Evolutionary conservation across 352 stramenopile species (phyloP), one percentile per base, ranked within the genome.

Genomic region (Phytophthora pisi): DNA sequence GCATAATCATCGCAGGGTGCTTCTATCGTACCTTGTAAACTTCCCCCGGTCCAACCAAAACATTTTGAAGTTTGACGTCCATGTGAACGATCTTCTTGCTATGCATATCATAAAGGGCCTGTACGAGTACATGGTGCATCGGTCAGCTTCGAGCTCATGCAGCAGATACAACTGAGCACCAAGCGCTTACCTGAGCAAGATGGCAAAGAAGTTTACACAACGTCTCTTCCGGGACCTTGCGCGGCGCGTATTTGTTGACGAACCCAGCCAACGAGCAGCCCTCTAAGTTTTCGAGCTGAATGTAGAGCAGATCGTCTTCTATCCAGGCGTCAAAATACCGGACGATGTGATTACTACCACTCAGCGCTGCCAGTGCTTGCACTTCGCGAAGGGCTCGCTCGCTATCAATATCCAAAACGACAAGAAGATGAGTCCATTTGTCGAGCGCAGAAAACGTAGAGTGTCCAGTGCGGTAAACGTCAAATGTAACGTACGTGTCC

Each of bases 291-390:
- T 95, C 88, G 42, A 95, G 76, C 57, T 96, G 88, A 46, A 96
- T 96, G 66, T 96, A 96, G 11, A 96, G 78, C 69, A 95, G 56
- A 10, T 96, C 85, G 60, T 96, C 84, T 74, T 96, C 88, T 66
- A 96, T 89, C 88, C 88, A 96, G 40, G 88, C 88, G 71, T 95
- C 85, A 68, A 92, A 95, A 72, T 96, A 96, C 9, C 84, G 88
- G 49, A 96, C 82, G 31, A 96, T 64, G 54, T 96, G 86, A 10
- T 82, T 87, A 59, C 85, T 94, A 58, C 70, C 68, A 57, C 82
- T 92, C 45, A 96, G 67, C 23, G 88, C 88, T n/a, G 86, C 85
- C 13, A 96, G 70, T 31, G 86, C 88, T 55, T 94, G 86, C 9
- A 96, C 88, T 79, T 96, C 88, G 1, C 85, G 84, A 30, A 96